Base-by-base conservation (phyloP, 352 stramenopile genomes). In the Blastocystis sp. region DNA sequence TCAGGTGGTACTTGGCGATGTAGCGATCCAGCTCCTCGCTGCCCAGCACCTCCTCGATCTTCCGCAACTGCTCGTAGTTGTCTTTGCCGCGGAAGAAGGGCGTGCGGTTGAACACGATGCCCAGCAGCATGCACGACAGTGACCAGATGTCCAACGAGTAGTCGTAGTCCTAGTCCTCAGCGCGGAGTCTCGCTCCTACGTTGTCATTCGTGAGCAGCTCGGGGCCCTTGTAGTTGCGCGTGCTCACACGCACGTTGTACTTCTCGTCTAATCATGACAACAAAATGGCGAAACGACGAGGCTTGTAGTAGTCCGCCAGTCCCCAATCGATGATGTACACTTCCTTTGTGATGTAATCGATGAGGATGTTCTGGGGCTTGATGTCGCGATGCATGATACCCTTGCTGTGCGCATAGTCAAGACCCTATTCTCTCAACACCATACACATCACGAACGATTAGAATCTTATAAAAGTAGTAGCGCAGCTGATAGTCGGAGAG, bases 341-440 rank as follows among this genome's bases (percentile, higher is more conserved):
- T 92, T 98, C 94, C 37, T 96, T 94, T 91, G 98, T 98, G 79
- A 98, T 95, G 90, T 99, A 97, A 92, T 99, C 97, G 91, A 99
- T 99, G 96, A 99, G 98, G 55, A 99, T 96, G 91, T 99, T 99
- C 93, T 99, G 97, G n/a, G 97, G 97, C 93, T 99, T 99, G 31
- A 99, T 96, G 92, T 99, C 97, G 74, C 97, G 94, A 93, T 99
- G 97, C 97, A 99, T 99, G 90, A 99, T 98, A 59, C 97, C 97
- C 89, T 99, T 98, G 21, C 95, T 96, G 93, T 99, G 97, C 91
- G 96, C 98, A 91, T 98, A 99, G 93, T 99, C 97, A 29, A 99
- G 92, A 12, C 97, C 97, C 93, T 97, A 97, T 16, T 4, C 10
- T 10, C 19, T 45, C 51, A 26, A 19, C 1, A 65, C n/a, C 19